phyloP scores from a whole-genome alignment of 208 protist species.

The Naegleria fowleri region DNA sequence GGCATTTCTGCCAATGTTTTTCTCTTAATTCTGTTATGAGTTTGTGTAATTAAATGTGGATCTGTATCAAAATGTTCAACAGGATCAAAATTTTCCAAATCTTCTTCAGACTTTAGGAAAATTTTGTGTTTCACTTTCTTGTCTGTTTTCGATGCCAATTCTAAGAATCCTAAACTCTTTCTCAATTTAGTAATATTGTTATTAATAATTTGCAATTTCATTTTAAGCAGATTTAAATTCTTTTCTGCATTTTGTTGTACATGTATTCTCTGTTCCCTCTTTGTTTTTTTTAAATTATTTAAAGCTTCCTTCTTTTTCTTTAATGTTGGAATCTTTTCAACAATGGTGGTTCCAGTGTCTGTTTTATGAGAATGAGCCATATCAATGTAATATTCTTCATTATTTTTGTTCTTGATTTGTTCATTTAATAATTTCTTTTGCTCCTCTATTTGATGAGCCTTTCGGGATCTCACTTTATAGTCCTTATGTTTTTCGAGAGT shows the following conservation, averaged over 20 bases:
- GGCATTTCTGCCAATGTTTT: neutral
- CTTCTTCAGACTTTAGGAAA: neutral
- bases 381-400: conserved; percentile 5
- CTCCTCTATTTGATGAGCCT: conserved; percentile 3
- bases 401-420: neutral
- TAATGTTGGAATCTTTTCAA: neutral
- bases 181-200: conserved; percentile 23
- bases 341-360: neutral
- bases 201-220: neutral
- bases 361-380: neutral
- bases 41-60: neutral
- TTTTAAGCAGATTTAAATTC: neutral
- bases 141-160: neutral
- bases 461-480: neutral
- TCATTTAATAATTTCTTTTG: neutral
- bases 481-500: conserved; percentile 11
- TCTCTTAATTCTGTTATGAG: neutral
- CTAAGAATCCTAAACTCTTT: neutral
- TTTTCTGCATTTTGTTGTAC: neutral
- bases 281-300: neutral
- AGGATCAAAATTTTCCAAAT: neutral
- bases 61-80: conserved; percentile 9
- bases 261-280: neutral
- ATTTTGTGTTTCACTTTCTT: neutral
- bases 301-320: neutral